A percentile compares a stretch with the other conserved stretches of the same genome.
These are phyloP conservation scores for Helicostylum pulchrum DNA, from an alignment of 192 early-diverging fungal species.

Conservation along the genomic window DNA sequence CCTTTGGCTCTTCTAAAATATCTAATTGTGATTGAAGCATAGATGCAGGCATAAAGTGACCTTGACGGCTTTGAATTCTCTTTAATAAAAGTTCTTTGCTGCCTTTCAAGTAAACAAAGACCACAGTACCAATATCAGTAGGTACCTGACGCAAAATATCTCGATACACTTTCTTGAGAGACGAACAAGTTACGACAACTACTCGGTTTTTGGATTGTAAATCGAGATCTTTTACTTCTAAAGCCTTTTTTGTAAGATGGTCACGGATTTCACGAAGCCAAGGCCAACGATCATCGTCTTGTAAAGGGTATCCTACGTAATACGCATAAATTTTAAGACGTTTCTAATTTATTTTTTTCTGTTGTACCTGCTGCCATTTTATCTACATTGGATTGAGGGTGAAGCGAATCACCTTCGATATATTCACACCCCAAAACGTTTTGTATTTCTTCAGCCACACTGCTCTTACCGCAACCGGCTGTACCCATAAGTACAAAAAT, in stretches of 20 bases:
- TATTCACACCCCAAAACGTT: slow-evolving; percentile 43
- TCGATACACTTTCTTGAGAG: slow-evolving; percentile 60
- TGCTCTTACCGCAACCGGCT: slow-evolving; percentile 61
- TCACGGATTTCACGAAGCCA: slow-evolving; percentile 57
- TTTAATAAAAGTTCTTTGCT: slow-evolving; percentile 38
- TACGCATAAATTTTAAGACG: neutral
- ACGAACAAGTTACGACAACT: slow-evolving; percentile 63
- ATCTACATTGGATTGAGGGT: slow-evolving; percentile 51
- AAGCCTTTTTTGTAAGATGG: slow-evolving; percentile 30
- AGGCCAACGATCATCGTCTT: slow-evolving; percentile 64
- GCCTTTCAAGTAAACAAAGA: slow-evolving; percentile 60
- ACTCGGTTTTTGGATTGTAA: slow-evolving; percentile 18
- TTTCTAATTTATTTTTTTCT: neutral
- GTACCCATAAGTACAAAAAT: slow-evolving; percentile 63
- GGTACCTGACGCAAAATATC: slow-evolving; percentile 49
- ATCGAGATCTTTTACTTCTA: slow-evolving; percentile 19
- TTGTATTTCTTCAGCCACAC: slow-evolving; percentile 44
- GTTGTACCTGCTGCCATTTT: slow-evolving; percentile 61
- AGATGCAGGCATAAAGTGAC: slow-evolving; percentile 52
- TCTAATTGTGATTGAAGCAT: slow-evolving; percentile 63
- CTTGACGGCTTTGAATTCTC: slow-evolving; percentile 45
- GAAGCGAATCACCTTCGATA: slow-evolving; percentile 67
- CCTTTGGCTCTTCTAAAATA: slow-evolving; percentile 53
- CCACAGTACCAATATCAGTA: slow-evolving; percentile 28
- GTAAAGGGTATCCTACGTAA: slow-evolving; percentile 40